Conservation (phyloP, 169 alveolate species). For the Eimeria acervulina region DNA sequence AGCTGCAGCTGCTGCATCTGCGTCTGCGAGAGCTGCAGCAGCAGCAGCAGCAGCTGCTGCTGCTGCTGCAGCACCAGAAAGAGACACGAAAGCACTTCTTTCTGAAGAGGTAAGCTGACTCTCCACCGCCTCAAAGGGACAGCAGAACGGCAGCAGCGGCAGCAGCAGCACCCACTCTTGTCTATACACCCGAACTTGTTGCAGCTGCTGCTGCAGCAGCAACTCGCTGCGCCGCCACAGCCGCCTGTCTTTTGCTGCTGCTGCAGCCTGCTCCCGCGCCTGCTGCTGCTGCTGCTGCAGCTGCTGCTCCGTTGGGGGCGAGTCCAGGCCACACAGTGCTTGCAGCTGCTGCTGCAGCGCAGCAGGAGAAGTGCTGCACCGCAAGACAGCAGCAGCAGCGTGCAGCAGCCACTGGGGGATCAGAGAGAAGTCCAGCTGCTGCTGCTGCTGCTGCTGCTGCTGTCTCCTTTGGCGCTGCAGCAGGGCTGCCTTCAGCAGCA, state of each 20-base stretch:
- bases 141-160: constrained; percentile 46
- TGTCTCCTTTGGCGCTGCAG: constrained; percentile 27
- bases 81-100: background rate
- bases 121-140: constrained; percentile 16
- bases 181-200: constrained; percentile 32
- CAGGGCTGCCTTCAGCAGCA: constrained; percentile 19
- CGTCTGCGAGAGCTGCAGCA: background rate
- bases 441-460: constrained; percentile 1
- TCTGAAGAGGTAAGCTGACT: background rate
- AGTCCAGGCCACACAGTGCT: background rate
- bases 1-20: constrained; percentile 31
- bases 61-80: background rate
- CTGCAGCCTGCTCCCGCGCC: background rate
- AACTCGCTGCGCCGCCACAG: too few relatives aligned
- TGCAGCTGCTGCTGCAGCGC: constrained; percentile 66
- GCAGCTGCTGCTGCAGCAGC: constrained; percentile 15
- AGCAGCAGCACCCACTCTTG: constrained; percentile 52
- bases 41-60: constrained; percentile 43
- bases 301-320: constrained; percentile 41
- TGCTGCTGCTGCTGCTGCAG: constrained; percentile 40
- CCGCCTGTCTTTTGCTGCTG: too few relatives aligned
- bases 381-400: constrained; percentile 20
- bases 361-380: background rate
- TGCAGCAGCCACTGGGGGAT: constrained; percentile 45
- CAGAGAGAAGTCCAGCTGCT: constrained; percentile 21